Conservation (phyloP, 2,329 filamentous ascomycete species). For the Massarina eburnea region DNA sequence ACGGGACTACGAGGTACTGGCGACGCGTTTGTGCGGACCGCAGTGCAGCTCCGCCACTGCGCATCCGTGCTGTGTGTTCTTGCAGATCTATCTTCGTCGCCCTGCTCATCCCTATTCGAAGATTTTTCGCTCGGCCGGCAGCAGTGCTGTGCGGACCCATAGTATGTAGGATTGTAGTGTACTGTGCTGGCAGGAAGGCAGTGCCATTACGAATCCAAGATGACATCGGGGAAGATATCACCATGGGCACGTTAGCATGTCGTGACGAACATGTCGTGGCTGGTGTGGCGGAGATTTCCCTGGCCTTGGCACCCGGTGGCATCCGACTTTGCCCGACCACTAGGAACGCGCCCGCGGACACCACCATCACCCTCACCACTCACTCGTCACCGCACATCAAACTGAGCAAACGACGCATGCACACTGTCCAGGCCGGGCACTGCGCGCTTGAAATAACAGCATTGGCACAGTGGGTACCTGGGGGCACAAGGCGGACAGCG, state of each 20-base stretch:
- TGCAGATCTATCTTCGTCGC: not conserved
- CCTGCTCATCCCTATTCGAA: not conserved
- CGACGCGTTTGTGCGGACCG: not conserved
- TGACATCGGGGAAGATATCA: too few species aligned
- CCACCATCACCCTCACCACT: too few species aligned
- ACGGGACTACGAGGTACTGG: not conserved
- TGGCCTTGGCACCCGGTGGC: too few species aligned
- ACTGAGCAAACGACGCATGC: not conserved
- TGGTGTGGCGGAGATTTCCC: too few species aligned
- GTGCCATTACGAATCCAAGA: too few species aligned
- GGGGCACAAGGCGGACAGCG: not conserved
- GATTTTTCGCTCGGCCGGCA: not conserved
- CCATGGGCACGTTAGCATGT: too few species aligned
- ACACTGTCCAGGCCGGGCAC: not conserved
- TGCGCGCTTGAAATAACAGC: not conserved
- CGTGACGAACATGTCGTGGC: too few species aligned
- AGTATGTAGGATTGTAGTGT: too few species aligned
- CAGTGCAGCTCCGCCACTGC: not conserved
- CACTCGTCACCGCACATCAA: not conserved
- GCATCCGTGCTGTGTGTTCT: too few species aligned
- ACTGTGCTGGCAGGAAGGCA: too few species aligned
- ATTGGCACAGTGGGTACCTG: not conserved
- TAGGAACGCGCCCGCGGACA: too few species aligned
- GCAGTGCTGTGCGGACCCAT: not conserved
- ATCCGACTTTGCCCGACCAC: not conserved